A percentile compares a stretch with the other conserved stretches of the same genome.
These are phyloP conservation scores for Blepharisma japonicum DNA, from an alignment of 73 alveolate species.

Conservation along the genomic window DNA sequence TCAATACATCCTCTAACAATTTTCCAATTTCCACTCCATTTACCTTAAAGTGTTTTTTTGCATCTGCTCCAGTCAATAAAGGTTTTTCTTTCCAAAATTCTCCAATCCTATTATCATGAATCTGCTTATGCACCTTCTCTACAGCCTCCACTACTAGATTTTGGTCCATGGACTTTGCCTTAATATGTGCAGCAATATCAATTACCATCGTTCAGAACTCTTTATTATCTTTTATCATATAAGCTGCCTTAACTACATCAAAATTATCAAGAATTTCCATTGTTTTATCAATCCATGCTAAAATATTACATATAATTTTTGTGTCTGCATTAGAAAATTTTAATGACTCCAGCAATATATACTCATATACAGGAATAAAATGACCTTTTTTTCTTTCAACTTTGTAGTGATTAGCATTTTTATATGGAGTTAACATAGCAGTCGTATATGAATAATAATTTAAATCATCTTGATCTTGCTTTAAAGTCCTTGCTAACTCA, in stretches of 20 bases:
- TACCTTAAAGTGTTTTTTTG: slow-evolving; percentile 44
- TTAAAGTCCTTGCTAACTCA: slow-evolving; percentile 31
- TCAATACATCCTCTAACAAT: slow-evolving; percentile 51
- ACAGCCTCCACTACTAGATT: slow-evolving; percentile 38
- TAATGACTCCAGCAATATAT: neutral
- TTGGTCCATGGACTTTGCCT: neutral
- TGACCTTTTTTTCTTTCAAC: neutral
- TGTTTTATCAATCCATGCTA: slow-evolving; percentile 17
- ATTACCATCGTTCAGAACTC: slow-evolving; percentile 35
- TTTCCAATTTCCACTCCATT: slow-evolving; percentile 66
- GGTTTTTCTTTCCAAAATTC: slow-evolving; percentile 69
- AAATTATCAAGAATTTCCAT: slow-evolving; percentile 29
- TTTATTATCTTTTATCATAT: slow-evolving; percentile 39
- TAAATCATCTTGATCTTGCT: slow-evolving; percentile 37
- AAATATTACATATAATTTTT: slow-evolving; percentile 37
- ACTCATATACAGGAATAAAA: neutral
- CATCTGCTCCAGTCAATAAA: slow-evolving; percentile 68
- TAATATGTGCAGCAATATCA: slow-evolving; percentile 27
- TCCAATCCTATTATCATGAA: slow-evolving; percentile 45
- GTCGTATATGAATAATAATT: slow-evolving; percentile 36
- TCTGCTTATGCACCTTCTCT: slow-evolving; percentile 39
- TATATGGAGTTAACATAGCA: neutral
- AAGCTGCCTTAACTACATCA: slow-evolving; percentile 32
- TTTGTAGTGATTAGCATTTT: neutral
- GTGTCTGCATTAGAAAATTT: neutral